Conservation (phyloP, 768 basidiomycete species). For the Amyloporia xantha region DNA sequence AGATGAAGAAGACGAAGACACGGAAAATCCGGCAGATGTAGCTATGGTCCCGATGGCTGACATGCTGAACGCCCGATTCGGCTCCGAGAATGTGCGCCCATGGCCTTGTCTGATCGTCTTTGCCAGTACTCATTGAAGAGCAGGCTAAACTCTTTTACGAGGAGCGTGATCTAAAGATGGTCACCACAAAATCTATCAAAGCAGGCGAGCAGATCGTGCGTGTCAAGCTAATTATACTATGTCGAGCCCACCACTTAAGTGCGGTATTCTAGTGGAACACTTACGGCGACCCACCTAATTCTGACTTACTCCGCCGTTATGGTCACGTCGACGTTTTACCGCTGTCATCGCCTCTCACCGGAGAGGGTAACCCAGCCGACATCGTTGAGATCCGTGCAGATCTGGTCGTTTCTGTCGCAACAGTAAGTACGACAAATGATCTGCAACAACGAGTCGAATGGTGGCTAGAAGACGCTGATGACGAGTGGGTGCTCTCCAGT, state of each 20-base stretch:
- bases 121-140: neutral
- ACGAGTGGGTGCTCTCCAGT: slow-evolving; percentile 82
- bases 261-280: slow-evolving; percentile 81
- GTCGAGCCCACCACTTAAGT: no score
- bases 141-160: slow-evolving; percentile 88
- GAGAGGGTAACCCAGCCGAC: slow-evolving; percentile 69
- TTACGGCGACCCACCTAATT: slow-evolving; percentile 89
- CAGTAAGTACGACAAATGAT: slow-evolving; percentile 14
- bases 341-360: slow-evolving; percentile 33
- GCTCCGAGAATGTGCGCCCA: slow-evolving; percentile 68
- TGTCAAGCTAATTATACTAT: neutral
- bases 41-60: slow-evolving; percentile 97
- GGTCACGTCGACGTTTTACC: slow-evolving; percentile 83
- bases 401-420: slow-evolving; percentile 41
- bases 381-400: slow-evolving; percentile 75
- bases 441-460: slow-evolving; percentile 73
- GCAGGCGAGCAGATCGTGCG: slow-evolving; percentile 85
- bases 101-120: neutral
- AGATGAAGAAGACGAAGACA: slow-evolving; percentile 40
- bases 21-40: slow-evolving; percentile 54
- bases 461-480: slow-evolving; percentile 88
- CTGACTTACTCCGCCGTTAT: slow-evolving; percentile 89
- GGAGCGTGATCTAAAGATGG: slow-evolving; percentile 65
- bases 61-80: slow-evolving; percentile 86
- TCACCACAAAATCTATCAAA: slow-evolving; percentile 65